These are phyloP conservation scores for Cicer arietinum DNA, from an alignment of 306 rosid genomes.

Conservation along the genomic window DNA sequence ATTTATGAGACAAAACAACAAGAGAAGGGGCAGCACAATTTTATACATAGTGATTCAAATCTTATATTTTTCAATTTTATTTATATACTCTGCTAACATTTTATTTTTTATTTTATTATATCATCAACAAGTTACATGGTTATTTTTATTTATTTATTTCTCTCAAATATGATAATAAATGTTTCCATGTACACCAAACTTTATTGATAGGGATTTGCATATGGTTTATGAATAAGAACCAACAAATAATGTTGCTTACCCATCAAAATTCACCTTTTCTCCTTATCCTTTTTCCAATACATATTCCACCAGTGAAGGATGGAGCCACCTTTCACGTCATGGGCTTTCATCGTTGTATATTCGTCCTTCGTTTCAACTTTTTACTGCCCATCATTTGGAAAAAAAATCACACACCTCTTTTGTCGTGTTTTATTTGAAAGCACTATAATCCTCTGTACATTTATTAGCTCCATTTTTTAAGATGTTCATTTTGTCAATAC, in stretches of 20 bases:
- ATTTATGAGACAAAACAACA: constrained; percentile 28
- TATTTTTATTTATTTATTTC: too few relatives aligned
- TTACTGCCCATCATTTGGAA: constrained; percentile 22
- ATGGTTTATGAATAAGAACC: constrained; percentile 43
- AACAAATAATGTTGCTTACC: constrained; percentile 38
- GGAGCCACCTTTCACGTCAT: constrained; percentile 4
- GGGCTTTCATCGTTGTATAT: not conserved
- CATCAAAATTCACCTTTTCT: constrained; percentile 9
- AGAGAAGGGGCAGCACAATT: constrained; percentile 11
- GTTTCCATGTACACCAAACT: too few relatives aligned
- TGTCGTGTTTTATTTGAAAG: constrained; percentile 26
- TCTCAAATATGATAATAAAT: too few relatives aligned
- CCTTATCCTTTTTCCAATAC: constrained; percentile 18
- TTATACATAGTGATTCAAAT: constrained; percentile 22
- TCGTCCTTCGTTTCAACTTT: constrained; percentile 8
- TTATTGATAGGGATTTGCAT: not conserved
- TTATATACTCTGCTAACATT: too few relatives aligned
- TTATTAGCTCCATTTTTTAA: too few relatives aligned
- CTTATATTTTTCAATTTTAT: too few relatives aligned
- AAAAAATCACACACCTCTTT: not conserved
- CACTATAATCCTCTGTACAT: too few relatives aligned
- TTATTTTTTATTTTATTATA: too few relatives aligned
- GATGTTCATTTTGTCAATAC: too few relatives aligned
- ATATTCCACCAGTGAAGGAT: not conserved
- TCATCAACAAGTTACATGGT: too few relatives aligned